A percentile compares a stretch with the other conserved stretches of the same genome.
These are phyloP conservation scores for Senna siamea DNA, from an alignment of 306 rosid genomes.

Conservation along the genomic window DNA sequence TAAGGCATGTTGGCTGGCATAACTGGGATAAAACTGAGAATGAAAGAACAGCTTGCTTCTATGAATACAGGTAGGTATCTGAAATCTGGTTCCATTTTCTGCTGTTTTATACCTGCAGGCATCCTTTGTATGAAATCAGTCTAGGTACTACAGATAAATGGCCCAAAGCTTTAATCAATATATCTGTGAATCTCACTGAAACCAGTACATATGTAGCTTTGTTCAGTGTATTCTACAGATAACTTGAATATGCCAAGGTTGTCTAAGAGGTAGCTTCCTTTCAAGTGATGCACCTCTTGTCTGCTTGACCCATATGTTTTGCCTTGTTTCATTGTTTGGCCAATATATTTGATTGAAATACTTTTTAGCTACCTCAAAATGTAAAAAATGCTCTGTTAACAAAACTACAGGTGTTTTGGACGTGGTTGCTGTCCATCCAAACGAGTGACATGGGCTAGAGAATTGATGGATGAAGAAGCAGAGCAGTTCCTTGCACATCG, in stretches of 20 bases:
- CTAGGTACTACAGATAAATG: background rate
- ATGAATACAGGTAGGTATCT: constrained; percentile 84
- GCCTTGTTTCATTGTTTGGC: constrained; percentile 23
- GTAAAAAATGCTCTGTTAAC: background rate
- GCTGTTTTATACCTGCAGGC: constrained; percentile 14
- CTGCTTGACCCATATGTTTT: constrained; percentile 14
- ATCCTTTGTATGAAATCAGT: constrained; percentile 13
- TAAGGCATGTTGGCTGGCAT: constrained; percentile 76
- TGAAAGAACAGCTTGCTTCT: constrained; percentile 77
- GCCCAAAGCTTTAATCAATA: background rate
- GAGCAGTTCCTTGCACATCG: constrained; percentile 68
- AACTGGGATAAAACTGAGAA: constrained; percentile 85
- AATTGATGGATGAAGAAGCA: constrained; percentile 65
- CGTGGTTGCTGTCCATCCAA: constrained; percentile 66
- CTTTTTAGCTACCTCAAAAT: background rate
- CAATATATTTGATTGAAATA: background rate
- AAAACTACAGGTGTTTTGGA: constrained; percentile 72
- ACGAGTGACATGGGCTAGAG: constrained; percentile 73
- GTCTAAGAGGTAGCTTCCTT: background rate
- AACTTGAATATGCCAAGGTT: constrained; percentile 21
- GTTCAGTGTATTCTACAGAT: background rate
- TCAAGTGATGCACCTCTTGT: background rate
- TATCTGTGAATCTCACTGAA: background rate
- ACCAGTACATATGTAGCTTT: background rate
- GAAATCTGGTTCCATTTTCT: constrained; percentile 30